Base-by-base conservation (phyloP, 2,329 filamentous ascomycete species). In the Cryphonectria japonica region DNA sequence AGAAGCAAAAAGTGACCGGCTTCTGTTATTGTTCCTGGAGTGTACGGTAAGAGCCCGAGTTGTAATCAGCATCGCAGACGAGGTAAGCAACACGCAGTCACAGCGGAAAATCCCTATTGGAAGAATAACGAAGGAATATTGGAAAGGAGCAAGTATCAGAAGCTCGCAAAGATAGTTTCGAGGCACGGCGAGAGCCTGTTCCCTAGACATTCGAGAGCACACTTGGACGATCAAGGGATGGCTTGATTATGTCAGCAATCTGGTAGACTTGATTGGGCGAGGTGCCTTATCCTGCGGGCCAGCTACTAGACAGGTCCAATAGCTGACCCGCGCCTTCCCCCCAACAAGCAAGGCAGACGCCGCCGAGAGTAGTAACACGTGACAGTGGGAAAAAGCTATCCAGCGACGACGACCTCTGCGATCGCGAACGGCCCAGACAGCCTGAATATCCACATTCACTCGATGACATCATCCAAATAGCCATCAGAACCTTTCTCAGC, bases 381-480 rank as follows among this genome's bases (percentile, higher is more conserved):
- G 71, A 67, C 69, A 59, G 32, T 39, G 64, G 68, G 61, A 72
- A 72, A 72, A 72, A 71, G 61, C 39, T 41, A 69, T 63, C 67
- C 67, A 66, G 69, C 69, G 66, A 70, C 66, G 57, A 70, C 68
- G 57, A 62, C 69, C 60, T 68, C 59, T 68, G 61, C 69, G 61
- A 64, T 71, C 71, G 69, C 69, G 39, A 62, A 63, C 59, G 19
- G 61, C 54, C 26, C 57, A 64, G 60, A 69, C 43, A 62, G 69
- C 64, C 69, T 73, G 57, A 71, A 73, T 69, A 71, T 66, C 69
- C 69, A 67, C 71, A 71, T 46, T 59, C 50, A 69, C 1, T 50
- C 60, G 43, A 71, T 73, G 69, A 71, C 63, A 71, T 73, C 71
- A 71, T 71, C 61, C 54, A 54, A 67, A 71, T 71, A 69, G 63